Evolutionary conservation across 2,329 filamentous ascomycete genomes (phyloP), one percentile per base, ranked within the genome.

Genomic region (Aschersonia sp.): DNA sequence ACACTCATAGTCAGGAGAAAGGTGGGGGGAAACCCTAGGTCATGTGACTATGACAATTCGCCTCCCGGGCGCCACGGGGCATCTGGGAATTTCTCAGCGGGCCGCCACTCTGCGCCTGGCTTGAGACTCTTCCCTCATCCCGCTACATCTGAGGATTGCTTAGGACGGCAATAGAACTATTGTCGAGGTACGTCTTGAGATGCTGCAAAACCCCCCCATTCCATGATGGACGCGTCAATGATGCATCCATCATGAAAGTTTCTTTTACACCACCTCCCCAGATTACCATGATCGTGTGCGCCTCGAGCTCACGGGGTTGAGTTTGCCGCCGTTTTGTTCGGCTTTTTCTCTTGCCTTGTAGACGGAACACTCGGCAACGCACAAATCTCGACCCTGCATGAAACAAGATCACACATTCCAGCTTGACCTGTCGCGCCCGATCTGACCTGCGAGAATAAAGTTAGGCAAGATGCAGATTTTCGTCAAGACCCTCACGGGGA

Each of bases 401-500:
- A 22, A 22, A 22, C 22, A 22, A 22, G 22, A 22, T 22, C 22
- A 22, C 22, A 22, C 22, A 22, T 2, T 22, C 22, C 22, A 22
- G 22, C 22, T 22, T 22, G 22, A 22, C 22, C 22, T 22, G 22
- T 22, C 22, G 22, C 22, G 22, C 22, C 22, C 47, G 60, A 53
- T 68, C 69, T 71, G 67, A 70, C 65, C 59, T 63, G 54, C 54
- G 55, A 22, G 22, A 22, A 22, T 22, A 22, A 58, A 64, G 63
- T 59, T 60, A 79, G 76, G 77, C 77, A 79, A 78, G 72, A 83
- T 83, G 79, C 79, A 83, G 76, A 83, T 83, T 70, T 84, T 84
- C 75, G 80, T 83, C 65, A 83, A 83, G 73, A 83, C 80, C 78
- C 79, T 97, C 64, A 97, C 92, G 86, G 92, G 92, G 68, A 97